phyloP scores from a whole-genome alignment of 2,329 filamentous ascomycete genomes.

The Emmonsia crescens region DNA sequence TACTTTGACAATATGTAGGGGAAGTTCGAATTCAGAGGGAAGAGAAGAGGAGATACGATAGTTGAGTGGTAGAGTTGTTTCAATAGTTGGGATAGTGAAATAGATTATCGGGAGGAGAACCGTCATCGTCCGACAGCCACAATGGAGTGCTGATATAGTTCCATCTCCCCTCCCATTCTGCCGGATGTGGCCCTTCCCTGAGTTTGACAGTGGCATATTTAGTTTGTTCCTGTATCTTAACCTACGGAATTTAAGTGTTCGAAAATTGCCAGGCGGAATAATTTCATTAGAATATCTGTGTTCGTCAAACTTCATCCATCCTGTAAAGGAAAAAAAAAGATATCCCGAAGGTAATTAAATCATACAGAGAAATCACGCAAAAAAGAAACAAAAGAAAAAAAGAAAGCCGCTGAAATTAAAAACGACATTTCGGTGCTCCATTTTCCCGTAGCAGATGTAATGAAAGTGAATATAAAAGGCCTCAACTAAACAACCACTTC shows the following conservation, averaged over 20 bases:
- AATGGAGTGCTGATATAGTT: neutral
- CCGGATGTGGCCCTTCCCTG: neutral
- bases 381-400: neutral
- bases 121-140: neutral
- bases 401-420: neutral
- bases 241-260: neutral
- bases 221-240: neutral
- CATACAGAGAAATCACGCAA: neutral
- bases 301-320: neutral
- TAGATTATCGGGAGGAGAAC: neutral
- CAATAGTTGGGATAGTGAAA: conserved; percentile 14
- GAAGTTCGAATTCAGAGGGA: conserved; percentile 73
- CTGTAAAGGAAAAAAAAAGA: neutral
- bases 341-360: neutral
- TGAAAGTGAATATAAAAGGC: neutral
- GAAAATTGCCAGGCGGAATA: neutral
- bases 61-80: conserved; percentile 53
- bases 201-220: neutral
- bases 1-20: conserved; percentile 49
- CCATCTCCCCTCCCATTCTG: neutral
- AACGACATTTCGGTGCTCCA: neutral
- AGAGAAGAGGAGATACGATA: conserved; percentile 78
- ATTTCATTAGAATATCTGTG: neutral
- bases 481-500: neutral
- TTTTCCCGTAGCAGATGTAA: neutral